A percentile compares a stretch with the other conserved stretches of the same genome.
Evolutionary conservation across 1,139 yeast species (phyloP).

Genomic region (Pichia sp.): DNA sequence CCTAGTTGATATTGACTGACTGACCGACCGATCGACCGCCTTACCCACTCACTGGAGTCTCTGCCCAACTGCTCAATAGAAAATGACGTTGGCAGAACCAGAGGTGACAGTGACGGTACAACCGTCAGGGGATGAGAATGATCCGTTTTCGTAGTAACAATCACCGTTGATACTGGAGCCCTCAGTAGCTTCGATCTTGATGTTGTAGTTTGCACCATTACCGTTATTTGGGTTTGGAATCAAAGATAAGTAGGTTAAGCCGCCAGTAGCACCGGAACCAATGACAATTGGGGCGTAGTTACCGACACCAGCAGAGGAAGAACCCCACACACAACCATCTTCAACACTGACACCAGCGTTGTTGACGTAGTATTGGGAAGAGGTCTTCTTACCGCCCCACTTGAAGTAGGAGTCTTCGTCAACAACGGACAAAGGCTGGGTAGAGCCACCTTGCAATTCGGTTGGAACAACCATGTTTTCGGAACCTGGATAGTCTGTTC

Average conservation of each 20-base stretch:
- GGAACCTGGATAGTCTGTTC: slow-evolving; percentile 98
- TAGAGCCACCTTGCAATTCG: slow-evolving; percentile 61
- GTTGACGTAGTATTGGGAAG: slow-evolving; percentile 96
- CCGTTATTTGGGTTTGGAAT: slow-evolving; percentile 93
- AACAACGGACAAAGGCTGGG: slow-evolving; percentile 71
- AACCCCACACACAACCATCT: slow-evolving; percentile 95
- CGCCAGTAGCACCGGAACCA: slow-evolving; percentile 84
- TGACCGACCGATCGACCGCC: no score
- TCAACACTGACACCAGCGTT: slow-evolving; percentile 86
- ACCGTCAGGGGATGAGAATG: slow-evolving; percentile 73
- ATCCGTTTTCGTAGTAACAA: slow-evolving; percentile 78
- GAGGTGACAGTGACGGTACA: slow-evolving; percentile 88
- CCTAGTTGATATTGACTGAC: no score
- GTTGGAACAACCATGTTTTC: slow-evolving; percentile 98
- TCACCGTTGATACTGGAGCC: slow-evolving; percentile 66
- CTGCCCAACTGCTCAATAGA: slow-evolving; percentile 38
- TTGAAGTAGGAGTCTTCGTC: slow-evolving; percentile 69
- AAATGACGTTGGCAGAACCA: slow-evolving; percentile 74
- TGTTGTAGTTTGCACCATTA: slow-evolving; percentile 73
- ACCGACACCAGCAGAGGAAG: slow-evolving; percentile 73
- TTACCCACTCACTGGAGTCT: no score
- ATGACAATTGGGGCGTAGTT: slow-evolving; percentile 98
- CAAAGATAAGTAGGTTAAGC: slow-evolving; percentile 80
- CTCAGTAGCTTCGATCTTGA: slow-evolving; percentile 71
- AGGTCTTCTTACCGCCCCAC: slow-evolving; percentile 81